Evolutionary conservation across 75 land plant genomes (phyloP).

Genomic region (Pinus tabuliformis): DNA sequence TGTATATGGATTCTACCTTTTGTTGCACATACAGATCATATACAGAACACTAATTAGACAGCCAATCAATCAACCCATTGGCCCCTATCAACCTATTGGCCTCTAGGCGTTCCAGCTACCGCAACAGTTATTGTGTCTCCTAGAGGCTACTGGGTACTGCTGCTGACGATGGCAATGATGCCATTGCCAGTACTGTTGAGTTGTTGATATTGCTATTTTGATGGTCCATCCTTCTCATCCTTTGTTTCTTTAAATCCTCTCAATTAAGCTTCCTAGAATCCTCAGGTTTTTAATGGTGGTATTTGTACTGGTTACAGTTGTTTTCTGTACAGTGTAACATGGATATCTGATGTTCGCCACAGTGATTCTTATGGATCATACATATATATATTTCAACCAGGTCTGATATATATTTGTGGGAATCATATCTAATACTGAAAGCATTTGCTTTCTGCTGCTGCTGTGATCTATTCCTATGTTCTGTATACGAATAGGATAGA

Average conservation of each 20-base stretch:
- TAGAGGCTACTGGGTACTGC: background rate
- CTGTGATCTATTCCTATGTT: constrained; percentile 2
- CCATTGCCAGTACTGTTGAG: background rate
- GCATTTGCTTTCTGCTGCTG: constrained; percentile 3
- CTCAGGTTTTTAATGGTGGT: background rate
- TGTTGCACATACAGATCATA: background rate
- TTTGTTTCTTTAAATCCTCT: background rate
- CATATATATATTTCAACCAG: background rate
- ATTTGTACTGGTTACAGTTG: background rate
- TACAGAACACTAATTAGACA: background rate
- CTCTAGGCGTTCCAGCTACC: background rate
- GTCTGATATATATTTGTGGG: background rate
- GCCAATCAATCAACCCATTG: background rate
- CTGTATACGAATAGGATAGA: background rate
- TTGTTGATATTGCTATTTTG: constrained; percentile 8
- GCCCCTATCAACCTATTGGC: no score
- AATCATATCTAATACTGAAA: background rate
- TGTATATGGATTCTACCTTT: background rate
- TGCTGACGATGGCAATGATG: constrained; percentile 8
- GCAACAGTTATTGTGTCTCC: background rate
- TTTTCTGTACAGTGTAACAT: constrained; percentile 5
- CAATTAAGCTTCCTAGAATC: background rate
- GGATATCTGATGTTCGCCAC: background rate
- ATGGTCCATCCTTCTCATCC: constrained; percentile 2
- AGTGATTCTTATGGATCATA: background rate